A percentile compares a stretch with the other conserved stretches of the same genome.
These are phyloP conservation scores for Dalbergia oliveri DNA, from an alignment of 306 rosid species.

Conservation along the genomic window DNA sequence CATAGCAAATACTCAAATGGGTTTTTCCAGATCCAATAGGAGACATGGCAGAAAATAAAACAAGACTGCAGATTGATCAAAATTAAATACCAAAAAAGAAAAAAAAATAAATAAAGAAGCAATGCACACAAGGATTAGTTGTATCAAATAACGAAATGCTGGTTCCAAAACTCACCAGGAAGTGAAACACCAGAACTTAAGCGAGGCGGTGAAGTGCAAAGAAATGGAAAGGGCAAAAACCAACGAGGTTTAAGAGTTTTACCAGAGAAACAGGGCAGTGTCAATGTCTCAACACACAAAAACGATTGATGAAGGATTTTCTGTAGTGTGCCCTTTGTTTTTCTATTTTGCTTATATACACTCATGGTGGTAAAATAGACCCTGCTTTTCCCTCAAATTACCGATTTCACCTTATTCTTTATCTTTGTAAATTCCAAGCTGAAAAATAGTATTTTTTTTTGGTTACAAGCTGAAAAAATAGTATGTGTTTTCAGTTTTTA, in stretches of 20 bases:
- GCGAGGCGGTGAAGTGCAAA: not conserved
- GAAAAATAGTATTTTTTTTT: too few species aligned
- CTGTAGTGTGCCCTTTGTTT: not conserved
- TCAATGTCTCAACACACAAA: not conserved
- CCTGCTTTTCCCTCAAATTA: slow-evolving; percentile 42
- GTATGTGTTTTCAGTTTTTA: too few species aligned
- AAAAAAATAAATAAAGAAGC: slow-evolving; percentile 32
- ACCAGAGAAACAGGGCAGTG: not conserved
- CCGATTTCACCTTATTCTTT: not conserved
- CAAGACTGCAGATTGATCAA: slow-evolving; percentile 41
- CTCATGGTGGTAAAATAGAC: slow-evolving; percentile 30
- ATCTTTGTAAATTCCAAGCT: too few species aligned
- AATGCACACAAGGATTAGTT: slow-evolving; percentile 44
- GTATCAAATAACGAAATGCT: slow-evolving; percentile 27
- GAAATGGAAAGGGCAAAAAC: too few species aligned
- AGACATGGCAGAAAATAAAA: not conserved
- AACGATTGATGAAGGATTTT: not conserved
- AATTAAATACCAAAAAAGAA: not conserved
- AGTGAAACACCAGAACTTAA: slow-evolving; percentile 26
- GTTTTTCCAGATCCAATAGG: slow-evolving; percentile 55
- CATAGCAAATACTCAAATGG: slow-evolving; percentile 13
- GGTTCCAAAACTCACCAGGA: slow-evolving; percentile 48
- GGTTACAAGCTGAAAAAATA: too few species aligned
- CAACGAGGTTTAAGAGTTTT: not conserved
- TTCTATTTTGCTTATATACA: slow-evolving; percentile 31